Evolutionary conservation across 129 eudicot genomes (phyloP).

Genomic region (Flaveria brownii): DNA sequence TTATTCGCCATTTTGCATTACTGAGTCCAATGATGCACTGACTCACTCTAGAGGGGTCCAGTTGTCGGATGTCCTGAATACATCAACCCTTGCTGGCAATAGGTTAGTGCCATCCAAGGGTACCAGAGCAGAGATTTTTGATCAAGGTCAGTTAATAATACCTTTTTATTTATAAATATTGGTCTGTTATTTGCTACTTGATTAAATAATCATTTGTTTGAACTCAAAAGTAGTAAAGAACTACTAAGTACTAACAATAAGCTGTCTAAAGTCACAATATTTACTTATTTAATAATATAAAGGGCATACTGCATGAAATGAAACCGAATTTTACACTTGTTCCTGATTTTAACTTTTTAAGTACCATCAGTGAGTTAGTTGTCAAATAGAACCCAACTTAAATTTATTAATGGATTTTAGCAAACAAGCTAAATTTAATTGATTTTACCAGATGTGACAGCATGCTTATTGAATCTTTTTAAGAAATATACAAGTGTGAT

Average conservation of each 20-base stretch:
- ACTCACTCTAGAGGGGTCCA: conserved; percentile 39
- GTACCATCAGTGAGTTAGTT: neutral
- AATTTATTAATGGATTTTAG: neutral
- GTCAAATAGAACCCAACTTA: neutral
- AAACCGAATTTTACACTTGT: neutral
- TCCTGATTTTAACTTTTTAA: neutral
- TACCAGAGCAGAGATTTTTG: conserved; percentile 37
- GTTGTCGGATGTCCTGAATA: conserved; percentile 34
- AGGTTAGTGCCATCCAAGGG: conserved; percentile 46
- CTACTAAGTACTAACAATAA: neutral
- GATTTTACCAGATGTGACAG: neutral
- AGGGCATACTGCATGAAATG: neutral
- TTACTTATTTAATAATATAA: neutral
- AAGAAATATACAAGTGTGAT: neutral
- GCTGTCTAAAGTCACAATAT: neutral
- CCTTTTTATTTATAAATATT: neutral
- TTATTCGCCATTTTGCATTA: conserved; percentile 60
- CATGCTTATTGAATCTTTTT: neutral
- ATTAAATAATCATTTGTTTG: neutral
- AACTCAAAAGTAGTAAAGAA: conserved; percentile 3
- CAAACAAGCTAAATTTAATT: neutral
- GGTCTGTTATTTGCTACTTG: neutral
- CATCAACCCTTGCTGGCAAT: conserved; percentile 34
- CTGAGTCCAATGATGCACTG: conserved; percentile 25
- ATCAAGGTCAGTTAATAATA: conserved; percentile 49